Evolutionary conservation across 495 filamentous ascomycete species (phyloP).

Genomic region (Friedmanniomyces simplex): DNA sequence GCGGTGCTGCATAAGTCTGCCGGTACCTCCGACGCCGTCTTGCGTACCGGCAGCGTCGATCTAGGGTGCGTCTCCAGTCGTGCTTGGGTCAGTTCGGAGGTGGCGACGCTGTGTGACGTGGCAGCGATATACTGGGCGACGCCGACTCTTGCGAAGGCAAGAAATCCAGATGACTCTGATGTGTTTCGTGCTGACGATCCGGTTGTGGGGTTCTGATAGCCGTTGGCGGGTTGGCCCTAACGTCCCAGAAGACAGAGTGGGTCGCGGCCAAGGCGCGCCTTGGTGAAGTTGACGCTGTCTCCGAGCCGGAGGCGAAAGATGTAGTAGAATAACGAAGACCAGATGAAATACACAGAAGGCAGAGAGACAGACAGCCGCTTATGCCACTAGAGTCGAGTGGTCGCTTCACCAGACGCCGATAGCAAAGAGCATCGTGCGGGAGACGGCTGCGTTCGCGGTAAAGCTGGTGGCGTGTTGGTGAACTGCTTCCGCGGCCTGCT

Average conservation of each 20-base stretch:
- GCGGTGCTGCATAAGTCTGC: slow-evolving; percentile 17
- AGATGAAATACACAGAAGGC: too few relatives aligned
- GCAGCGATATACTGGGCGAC: background rate
- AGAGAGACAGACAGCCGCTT: too few relatives aligned
- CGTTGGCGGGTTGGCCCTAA: background rate
- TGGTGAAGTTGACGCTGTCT: background rate
- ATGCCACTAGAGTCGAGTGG: too few relatives aligned
- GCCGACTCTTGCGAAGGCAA: background rate
- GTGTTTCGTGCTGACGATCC: slow-evolving; percentile 2
- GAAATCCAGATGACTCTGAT: background rate
- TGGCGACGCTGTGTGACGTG: slow-evolving; percentile 10
- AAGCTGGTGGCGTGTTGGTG: background rate
- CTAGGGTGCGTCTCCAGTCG: background rate
- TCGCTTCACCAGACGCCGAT: too few relatives aligned
- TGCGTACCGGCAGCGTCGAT: slow-evolving; percentile 6
- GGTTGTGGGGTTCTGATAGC: background rate
- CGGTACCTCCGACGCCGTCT: background rate
- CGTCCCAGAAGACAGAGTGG: background rate
- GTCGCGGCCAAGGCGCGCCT: background rate
- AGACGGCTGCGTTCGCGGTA: background rate
- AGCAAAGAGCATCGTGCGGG: background rate
- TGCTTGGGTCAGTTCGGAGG: background rate
- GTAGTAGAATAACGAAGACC: too few relatives aligned
- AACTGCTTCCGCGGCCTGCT: background rate
- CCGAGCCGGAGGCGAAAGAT: too few relatives aligned